Evolutionary conservation across 768 basidiomycete species (phyloP).

Genomic region (Gymnopilus junonius): DNA sequence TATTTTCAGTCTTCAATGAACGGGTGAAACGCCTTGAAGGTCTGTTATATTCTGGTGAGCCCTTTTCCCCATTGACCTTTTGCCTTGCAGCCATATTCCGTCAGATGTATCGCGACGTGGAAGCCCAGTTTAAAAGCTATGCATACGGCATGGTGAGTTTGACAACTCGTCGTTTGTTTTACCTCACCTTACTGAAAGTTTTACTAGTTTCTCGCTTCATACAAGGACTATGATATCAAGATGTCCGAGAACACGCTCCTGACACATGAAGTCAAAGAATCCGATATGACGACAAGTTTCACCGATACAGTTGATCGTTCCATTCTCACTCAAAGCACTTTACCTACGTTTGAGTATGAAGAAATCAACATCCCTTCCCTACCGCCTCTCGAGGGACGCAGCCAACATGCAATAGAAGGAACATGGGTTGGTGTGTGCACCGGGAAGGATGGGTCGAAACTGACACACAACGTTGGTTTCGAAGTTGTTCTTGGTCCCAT

Average conservation of each 20-base stretch:
- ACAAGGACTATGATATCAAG: background rate
- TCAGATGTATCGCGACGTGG: conserved; percentile 6
- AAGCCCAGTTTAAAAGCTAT: background rate
- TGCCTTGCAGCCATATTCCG: conserved; percentile 7
- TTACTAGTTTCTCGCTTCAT: background rate
- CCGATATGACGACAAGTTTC: background rate
- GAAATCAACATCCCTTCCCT: background rate
- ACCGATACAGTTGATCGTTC: background rate
- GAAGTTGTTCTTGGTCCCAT: background rate
- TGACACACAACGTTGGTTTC: background rate
- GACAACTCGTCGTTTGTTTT: background rate
- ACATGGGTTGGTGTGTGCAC: background rate
- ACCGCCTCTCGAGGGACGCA: background rate
- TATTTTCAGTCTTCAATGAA: conserved; percentile 7
- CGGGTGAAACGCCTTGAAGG: conserved; percentile 6
- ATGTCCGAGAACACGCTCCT: conserved; percentile 1
- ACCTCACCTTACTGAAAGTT: background rate
- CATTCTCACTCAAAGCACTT: background rate
- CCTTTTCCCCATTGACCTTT: background rate
- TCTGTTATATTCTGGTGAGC: background rate
- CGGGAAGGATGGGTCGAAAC: background rate
- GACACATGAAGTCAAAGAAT: background rate
- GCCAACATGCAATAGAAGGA: background rate
- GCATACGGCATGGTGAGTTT: conserved; percentile 9
- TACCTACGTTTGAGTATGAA: background rate